Conservation (phyloP, 1,284 basidiomycete species). For the Apiotrichum mycotoxinovorans region DNA sequence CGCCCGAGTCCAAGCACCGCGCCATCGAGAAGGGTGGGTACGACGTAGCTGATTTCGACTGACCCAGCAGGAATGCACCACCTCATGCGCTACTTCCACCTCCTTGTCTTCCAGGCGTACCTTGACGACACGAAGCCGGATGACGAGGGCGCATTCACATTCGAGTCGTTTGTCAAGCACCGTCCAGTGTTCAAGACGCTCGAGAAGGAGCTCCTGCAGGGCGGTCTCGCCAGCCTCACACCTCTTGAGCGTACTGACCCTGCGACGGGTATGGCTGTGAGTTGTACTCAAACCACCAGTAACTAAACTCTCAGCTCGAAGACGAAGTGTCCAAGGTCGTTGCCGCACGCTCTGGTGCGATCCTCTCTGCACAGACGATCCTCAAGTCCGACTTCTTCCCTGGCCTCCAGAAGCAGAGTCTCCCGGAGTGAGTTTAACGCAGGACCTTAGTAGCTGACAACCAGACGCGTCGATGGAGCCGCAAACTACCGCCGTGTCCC, state of each 20-base stretch:
- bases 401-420: conserved; percentile 88
- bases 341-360: conserved; percentile 74
- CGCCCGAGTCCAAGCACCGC: conserved; percentile 64
- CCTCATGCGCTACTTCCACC: conserved; percentile 80
- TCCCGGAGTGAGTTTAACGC: conserved; percentile 76
- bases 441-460: conserved; percentile 2
- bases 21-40: conserved; percentile 66
- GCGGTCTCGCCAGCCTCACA: conserved; percentile 73
- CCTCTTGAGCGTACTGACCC: conserved; percentile 75
- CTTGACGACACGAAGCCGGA: conserved; percentile 80
- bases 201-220: conserved; percentile 80
- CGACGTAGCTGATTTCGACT: conserved; percentile 13
- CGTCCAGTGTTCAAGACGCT: conserved; percentile 94
- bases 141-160: conserved; percentile 68
- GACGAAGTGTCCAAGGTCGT: conserved; percentile 86
- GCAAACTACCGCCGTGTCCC: conserved; percentile 85
- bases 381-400: conserved; percentile 97
- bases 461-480: conserved; percentile 82
- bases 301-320: conserved; percentile 49
- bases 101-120: conserved; percentile 93
- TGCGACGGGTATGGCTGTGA: conserved; percentile 69
- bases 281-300: conserved; percentile 4
- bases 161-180: conserved; percentile 75
- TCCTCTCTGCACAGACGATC: conserved; percentile 70
- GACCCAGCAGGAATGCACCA: conserved; percentile 65